phyloP scores from a whole-genome alignment of 257 asterid species.

The Echium plantagineum region DNA sequence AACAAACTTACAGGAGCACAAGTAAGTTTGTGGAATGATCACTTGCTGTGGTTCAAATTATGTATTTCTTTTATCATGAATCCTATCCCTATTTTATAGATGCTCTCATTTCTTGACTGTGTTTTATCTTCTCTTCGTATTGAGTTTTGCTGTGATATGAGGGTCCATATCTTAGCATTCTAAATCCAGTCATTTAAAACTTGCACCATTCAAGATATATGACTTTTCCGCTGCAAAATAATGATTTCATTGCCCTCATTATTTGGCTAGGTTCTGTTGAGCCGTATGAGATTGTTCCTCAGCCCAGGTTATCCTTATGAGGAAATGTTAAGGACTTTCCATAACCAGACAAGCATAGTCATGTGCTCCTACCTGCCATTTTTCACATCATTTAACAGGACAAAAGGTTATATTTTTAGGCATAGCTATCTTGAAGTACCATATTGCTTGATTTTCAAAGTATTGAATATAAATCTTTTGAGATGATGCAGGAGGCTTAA shows the following conservation, averaged over 20 bases:
- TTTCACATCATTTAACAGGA: slow-evolving; percentile 74
- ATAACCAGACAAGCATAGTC: slow-evolving; percentile 81
- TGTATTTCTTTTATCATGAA: neutral
- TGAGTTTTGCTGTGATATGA: no score
- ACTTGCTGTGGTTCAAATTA: neutral
- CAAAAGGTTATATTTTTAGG: slow-evolving; percentile 37
- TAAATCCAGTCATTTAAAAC: neutral
- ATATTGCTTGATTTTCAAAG: neutral
- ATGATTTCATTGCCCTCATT: slow-evolving; percentile 11
- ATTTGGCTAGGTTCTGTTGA: slow-evolving; percentile 57
- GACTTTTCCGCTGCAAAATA: neutral
- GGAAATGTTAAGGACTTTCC: slow-evolving; percentile 74
- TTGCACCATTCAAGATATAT: neutral
- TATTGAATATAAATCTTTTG: neutral
- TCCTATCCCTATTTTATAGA: no score
- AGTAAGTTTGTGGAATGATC: slow-evolving; percentile 27
- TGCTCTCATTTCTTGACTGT: no score
- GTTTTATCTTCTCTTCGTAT: no score
- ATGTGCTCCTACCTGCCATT: slow-evolving; percentile 90
- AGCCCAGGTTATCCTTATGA: slow-evolving; percentile 97
- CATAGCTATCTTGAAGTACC: neutral
- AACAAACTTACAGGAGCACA: slow-evolving; percentile 92
- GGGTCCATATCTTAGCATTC: neutral
- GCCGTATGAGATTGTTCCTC: slow-evolving; percentile 76
- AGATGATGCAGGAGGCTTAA: slow-evolving; percentile 69